Base-by-base conservation (phyloP, 2,329 filamentous ascomycete species). In the Myriosclerotinia duriaeana region DNA sequence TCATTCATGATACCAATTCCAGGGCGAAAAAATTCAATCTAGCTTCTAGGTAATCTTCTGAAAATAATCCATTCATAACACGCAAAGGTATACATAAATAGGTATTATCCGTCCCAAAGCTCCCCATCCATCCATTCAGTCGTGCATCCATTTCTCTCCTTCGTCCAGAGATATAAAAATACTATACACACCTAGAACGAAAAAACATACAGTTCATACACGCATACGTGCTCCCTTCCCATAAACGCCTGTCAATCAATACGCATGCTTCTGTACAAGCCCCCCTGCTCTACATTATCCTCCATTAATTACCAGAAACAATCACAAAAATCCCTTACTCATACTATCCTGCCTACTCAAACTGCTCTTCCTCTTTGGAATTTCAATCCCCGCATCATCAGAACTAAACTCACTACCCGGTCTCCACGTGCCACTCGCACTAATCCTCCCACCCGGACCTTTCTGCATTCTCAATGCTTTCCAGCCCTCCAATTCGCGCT, bases 401-500 rank as follows among this genome's bases (percentile, higher is more conserved):
- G 78, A 79, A 53, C 77, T 76, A 40, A 76, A 75, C 54, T 77
- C 77, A 70, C 69, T 66, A 20, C 56, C 66, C 4, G 66, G 65
- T 66, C 59, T 69, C 74, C 71, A 74, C 7, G 56, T 67, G 3
- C 67, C 71, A 64, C 65, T 71, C 69, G 69, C 72, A 22, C 53
- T 59, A 11, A 65, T 52, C 72, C 64, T 69, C 72, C 72, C 70
- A 70, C 68, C 59, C 34, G 68, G 62, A 50, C 73, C 69, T 30
- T 84, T 87, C 74, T 93, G 90, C 69, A 86, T 81, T 44, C 90
- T 83, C 38, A 93, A 79, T 20, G 81, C 82, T 77, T 94, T 96
- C 86, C 89, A 91, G 2, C 87, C 88, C 72, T 96, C 93, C 11
- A 97, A 78, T 78, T 98, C 94, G 58, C 93, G 87, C 79, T 97